These are phyloP conservation scores for Coemansia sp. DNA, from an alignment of 192 early-diverging fungal genomes.

Conservation along the genomic window DNA sequence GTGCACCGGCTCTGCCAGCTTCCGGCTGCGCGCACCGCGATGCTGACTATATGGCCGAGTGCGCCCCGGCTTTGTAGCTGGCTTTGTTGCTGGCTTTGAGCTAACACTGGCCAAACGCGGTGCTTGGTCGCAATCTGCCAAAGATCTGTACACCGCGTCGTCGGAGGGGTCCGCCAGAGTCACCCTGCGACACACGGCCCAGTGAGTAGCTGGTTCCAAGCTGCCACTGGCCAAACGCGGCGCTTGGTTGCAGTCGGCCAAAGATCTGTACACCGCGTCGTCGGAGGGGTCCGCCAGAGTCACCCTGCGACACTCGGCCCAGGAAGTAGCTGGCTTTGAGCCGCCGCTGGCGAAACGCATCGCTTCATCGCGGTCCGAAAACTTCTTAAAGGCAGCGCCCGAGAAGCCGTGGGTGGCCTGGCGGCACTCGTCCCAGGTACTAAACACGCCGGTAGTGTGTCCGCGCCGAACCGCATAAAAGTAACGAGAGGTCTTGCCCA, in stretches of 20 bases:
- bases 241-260: background rate
- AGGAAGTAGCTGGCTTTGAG: background rate
- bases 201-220: background rate
- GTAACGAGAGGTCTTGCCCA: background rate
- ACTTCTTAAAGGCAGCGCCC: slow-evolving; percentile 61
- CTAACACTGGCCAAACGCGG: background rate
- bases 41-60: too few species aligned
- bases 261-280: too few species aligned
- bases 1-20: too few species aligned
- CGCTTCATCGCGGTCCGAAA: slow-evolving; percentile 52
- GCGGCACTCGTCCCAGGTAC: slow-evolving; percentile 58
- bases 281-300: too few species aligned
- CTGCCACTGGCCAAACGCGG: background rate
- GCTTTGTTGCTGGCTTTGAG: background rate
- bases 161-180: too few species aligned
- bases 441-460: slow-evolving; percentile 17
- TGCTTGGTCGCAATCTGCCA: background rate
- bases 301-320: background rate
- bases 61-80: too few species aligned
- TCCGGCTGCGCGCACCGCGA: too few species aligned
- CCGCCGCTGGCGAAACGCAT: slow-evolving; percentile 33
- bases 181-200: background rate
- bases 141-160: too few species aligned
- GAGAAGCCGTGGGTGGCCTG: slow-evolving; percentile 47
- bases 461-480: slow-evolving; percentile 40